Percentiles rank a stretch among this genome's conserved stretches.
These are phyloP conservation scores for Incumbomyces lentus DNA, from an alignment of 2,329 filamentous ascomycete species.

Conservation along the genomic window DNA sequence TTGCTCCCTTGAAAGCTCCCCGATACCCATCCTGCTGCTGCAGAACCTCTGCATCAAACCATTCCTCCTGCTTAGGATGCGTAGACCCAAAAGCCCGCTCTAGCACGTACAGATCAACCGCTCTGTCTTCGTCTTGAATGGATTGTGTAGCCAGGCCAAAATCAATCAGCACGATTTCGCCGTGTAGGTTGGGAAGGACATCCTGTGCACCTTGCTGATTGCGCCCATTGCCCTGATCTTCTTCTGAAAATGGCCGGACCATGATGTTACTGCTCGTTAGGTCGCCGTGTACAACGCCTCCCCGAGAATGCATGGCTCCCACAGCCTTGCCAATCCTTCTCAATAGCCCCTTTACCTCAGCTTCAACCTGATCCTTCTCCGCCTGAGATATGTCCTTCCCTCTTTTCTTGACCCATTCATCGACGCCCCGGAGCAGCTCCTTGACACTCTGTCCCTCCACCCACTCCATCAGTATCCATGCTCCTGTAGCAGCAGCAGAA, in stretches of 20 bases:
- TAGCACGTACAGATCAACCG: constrained; percentile 90
- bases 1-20: constrained; percentile 63
- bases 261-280: constrained; percentile 97
- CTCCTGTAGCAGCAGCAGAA: constrained; percentile 39
- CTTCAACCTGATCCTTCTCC: constrained; percentile 31
- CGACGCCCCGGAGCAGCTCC: constrained; percentile 57
- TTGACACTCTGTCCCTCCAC: constrained; percentile 63
- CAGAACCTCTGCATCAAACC: constrained; percentile 61
- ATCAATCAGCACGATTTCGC: constrained; percentile 83
- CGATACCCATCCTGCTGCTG: constrained; percentile 51
- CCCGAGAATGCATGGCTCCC: constrained; percentile 67
- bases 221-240: constrained; percentile 11
- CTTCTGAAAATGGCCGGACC: constrained; percentile 44
- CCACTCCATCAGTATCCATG: constrained; percentile 81
- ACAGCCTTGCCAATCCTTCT: constrained; percentile 59
- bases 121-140: constrained; percentile 77
- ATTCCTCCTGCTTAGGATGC: constrained; percentile 70
- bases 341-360: constrained; percentile 53
- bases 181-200: constrained; percentile 37
- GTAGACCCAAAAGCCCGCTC: constrained; percentile 92
- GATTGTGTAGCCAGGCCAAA: constrained; percentile 82
- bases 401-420: constrained; percentile 39
- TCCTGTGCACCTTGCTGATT: constrained; percentile 4
- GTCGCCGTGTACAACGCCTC: constrained; percentile 87
- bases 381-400: constrained; percentile 19